These are phyloP conservation scores for Stylonectria norvegica DNA, from an alignment of 2,329 filamentous ascomycete species.

Conservation along the genomic window DNA sequence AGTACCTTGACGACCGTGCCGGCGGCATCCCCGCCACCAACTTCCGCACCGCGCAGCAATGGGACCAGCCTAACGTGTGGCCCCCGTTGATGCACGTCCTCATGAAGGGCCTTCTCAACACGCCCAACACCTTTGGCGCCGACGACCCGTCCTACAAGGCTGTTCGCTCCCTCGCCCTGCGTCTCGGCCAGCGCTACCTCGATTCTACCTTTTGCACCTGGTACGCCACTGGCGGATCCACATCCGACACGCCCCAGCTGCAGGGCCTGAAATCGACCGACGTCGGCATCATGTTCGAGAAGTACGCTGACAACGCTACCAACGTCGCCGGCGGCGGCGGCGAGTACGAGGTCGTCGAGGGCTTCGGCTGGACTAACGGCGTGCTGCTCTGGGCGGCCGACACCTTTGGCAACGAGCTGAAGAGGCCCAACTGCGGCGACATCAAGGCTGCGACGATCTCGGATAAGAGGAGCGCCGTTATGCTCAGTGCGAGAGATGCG, in stretches of 20 bases:
- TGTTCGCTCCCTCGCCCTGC: constrained; percentile 54
- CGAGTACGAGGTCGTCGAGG: constrained; percentile 67
- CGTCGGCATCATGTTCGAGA: constrained; percentile 66
- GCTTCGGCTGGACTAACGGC: constrained; percentile 69
- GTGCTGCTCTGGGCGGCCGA: constrained; percentile 65
- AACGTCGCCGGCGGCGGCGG: constrained; percentile 62
- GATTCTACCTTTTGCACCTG: constrained; percentile 68
- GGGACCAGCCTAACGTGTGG: constrained; percentile 70
- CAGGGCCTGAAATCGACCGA: constrained; percentile 40
- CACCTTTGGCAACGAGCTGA: constrained; percentile 54
- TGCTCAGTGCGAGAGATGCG: constrained; percentile 46
- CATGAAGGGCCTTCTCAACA: constrained; percentile 59
- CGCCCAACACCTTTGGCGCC: constrained; percentile 52
- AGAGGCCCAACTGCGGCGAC: constrained; percentile 53
- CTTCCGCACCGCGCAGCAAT: constrained; percentile 59
- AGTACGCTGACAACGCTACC: constrained; percentile 59
- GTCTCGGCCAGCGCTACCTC: constrained; percentile 62
- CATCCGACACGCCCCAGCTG: constrained; percentile 49
- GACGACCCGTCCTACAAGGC: constrained; percentile 52
- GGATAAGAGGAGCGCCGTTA: constrained; percentile 41
- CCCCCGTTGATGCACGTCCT: constrained; percentile 63
- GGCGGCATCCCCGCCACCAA: constrained; percentile 64
- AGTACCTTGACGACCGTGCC: constrained; percentile 47
- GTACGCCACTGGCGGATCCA: constrained; percentile 63
- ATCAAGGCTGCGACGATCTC: constrained; percentile 41